Conservation (phyloP, 2,329 filamentous ascomycete species). For the Hypoxylon rubiginosum region DNA sequence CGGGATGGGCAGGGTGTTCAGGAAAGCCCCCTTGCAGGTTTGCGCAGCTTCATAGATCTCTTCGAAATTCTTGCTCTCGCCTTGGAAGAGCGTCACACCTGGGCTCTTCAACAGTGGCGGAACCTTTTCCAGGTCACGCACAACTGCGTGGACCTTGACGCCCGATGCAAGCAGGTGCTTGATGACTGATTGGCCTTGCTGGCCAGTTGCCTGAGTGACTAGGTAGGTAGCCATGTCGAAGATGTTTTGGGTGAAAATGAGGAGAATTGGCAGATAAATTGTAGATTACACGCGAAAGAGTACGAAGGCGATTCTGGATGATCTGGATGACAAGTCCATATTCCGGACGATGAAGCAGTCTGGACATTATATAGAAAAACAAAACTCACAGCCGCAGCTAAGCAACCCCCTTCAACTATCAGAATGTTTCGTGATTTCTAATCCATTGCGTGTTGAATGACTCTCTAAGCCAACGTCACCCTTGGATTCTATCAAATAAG, state of each 20-base stretch:
- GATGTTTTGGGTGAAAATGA: too few species aligned
- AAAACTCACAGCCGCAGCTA: background rate
- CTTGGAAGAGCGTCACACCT: constrained; percentile 54
- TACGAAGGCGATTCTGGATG: background rate
- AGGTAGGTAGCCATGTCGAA: constrained; percentile 53
- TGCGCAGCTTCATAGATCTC: constrained; percentile 51
- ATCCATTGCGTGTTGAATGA: background rate
- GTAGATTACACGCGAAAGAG: background rate
- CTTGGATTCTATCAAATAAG: background rate
- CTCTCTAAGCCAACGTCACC: background rate
- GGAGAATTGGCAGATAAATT: too few species aligned
- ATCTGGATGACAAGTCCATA: background rate
- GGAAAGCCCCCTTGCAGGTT: constrained; percentile 51
- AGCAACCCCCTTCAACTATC: background rate
- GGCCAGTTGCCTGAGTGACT: constrained; percentile 54
- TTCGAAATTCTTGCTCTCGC: constrained; percentile 53
- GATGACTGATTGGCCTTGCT: constrained; percentile 51
- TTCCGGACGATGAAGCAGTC: background rate
- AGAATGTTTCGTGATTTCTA: background rate
- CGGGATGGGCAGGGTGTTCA: constrained; percentile 43
- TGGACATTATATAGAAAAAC: background rate
- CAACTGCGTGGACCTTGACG: constrained; percentile 54
- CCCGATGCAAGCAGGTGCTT: constrained; percentile 53
- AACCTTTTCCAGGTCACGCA: constrained; percentile 53
- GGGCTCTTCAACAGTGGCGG: constrained; percentile 45